Evolutionary conservation across 192 early-diverging fungal species (phyloP).

Genomic region (Coemansia sp.): DNA sequence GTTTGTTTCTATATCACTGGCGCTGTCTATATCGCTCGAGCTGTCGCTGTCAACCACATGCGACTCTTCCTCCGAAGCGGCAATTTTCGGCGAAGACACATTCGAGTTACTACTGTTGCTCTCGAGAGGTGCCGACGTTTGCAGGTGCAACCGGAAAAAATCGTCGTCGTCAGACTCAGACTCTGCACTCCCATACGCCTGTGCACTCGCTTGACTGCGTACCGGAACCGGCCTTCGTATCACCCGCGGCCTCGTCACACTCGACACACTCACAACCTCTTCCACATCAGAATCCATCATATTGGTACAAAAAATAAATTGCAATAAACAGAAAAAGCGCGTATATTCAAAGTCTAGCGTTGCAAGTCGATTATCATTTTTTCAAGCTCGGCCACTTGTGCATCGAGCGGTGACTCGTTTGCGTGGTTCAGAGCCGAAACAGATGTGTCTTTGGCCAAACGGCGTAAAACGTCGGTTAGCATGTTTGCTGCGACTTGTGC

Average conservation of each 20-base stretch:
- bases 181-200: not conserved
- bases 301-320: not conserved
- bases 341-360: not conserved
- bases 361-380: conserved; percentile 44
- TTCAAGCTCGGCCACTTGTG: conserved; percentile 47
- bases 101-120: not conserved
- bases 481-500: conserved; percentile 48
- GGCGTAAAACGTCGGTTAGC: conserved; percentile 45
- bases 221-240: conserved; percentile 16
- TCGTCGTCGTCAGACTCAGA: conserved; percentile 25
- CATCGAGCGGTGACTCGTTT: conserved; percentile 32
- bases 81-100: not conserved
- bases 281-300: conserved; percentile 30
- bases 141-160: conserved; percentile 13
- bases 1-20: not conserved
- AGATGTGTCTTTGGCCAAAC: conserved; percentile 19
- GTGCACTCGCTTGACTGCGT: not conserved
- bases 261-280: conserved; percentile 5
- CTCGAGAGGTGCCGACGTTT: not conserved
- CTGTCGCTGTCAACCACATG: conserved; percentile 4
- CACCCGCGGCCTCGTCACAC: conserved; percentile 6
- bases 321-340: not conserved
- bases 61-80: not conserved
- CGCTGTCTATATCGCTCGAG: not conserved
- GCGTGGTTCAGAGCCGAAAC: not conserved